Evolutionary conservation across 2,329 filamentous ascomycete species (phyloP).

Genomic region (Penicillium griseofulvum): DNA sequence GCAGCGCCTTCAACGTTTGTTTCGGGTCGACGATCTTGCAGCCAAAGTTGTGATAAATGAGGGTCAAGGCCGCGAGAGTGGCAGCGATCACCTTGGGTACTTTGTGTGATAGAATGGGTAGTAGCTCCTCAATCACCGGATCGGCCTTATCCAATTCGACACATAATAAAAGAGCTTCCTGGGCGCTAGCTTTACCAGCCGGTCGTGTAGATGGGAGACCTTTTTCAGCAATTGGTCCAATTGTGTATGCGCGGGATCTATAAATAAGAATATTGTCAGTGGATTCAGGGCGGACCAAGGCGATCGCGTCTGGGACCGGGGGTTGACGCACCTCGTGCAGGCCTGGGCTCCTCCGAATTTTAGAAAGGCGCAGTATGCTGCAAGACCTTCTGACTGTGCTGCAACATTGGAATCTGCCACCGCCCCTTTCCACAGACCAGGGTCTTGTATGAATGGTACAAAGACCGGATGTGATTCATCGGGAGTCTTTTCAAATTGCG

Average conservation of each 20-base stretch:
- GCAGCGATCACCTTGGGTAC: constrained; percentile 83
- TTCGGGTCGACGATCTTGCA: constrained; percentile 94
- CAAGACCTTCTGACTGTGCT: constrained; percentile 89
- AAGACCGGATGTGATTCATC: constrained; percentile 85
- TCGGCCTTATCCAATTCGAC: constrained; percentile 84
- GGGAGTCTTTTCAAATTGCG: constrained; percentile 78
- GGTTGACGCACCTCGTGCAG: constrained; percentile 59
- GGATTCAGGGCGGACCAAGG: background rate
- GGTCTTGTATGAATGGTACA: constrained; percentile 79
- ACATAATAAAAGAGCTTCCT: constrained; percentile 84
- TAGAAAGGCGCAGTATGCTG: constrained; percentile 83
- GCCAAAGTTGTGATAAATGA: constrained; percentile 89
- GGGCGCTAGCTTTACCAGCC: constrained; percentile 79
- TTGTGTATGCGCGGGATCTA: constrained; percentile 70
- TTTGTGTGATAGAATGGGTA: constrained; percentile 81
- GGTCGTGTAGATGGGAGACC: constrained; percentile 83
- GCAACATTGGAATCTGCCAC: constrained; percentile 95
- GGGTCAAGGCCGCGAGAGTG: constrained; percentile 71
- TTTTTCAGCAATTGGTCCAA: constrained; percentile 84
- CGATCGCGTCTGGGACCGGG: background rate
- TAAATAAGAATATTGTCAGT: constrained; percentile 8
- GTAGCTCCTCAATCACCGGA: constrained; percentile 84
- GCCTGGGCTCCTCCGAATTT: constrained; percentile 83
- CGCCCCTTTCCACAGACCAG: constrained; percentile 84
- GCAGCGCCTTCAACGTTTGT: constrained; percentile 78